Evolutionary conservation across 306 rosid species (phyloP).

Genomic region (Cucumis cinereus): DNA sequence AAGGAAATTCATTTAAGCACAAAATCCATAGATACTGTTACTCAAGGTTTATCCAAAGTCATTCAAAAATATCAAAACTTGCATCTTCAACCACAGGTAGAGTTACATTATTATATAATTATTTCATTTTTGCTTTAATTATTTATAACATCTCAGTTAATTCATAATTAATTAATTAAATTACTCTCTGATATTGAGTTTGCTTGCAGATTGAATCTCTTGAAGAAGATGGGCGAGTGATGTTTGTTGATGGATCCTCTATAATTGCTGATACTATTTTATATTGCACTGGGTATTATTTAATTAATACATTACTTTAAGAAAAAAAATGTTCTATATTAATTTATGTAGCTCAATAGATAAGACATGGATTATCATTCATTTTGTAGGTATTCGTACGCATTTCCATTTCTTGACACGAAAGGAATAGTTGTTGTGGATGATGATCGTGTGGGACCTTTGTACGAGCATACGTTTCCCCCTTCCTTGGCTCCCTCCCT

Average conservation of each 20-base stretch:
- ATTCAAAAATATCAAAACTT: conserved; percentile 50
- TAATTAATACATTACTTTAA: neutral
- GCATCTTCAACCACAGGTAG: conserved; percentile 69
- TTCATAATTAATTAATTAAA: neutral
- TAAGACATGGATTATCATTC: no score
- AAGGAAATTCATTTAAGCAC: conserved; percentile 65
- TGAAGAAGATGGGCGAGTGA: conserved; percentile 64
- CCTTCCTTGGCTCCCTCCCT: conserved; percentile 91
- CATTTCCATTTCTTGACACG: conserved; percentile 93
- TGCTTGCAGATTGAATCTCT: conserved; percentile 63
- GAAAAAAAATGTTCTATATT: no score
- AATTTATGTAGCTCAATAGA: no score
- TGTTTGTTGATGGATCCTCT: conserved; percentile 58
- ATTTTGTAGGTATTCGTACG: conserved; percentile 58
- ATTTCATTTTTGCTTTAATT: neutral
- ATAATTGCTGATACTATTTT: conserved; percentile 56
- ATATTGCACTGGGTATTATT: conserved; percentile 67
- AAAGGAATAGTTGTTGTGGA: conserved; percentile 81
- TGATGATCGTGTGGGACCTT: conserved; percentile 85
- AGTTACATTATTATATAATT: no score
- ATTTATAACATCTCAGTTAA: neutral
- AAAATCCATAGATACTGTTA: conserved; percentile 38
- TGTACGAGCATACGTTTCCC: conserved; percentile 93
- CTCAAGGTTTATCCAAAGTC: conserved; percentile 71
- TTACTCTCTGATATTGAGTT: neutral